Base-by-base conservation (phyloP, 768 basidiomycete genomes). In the Hygrocybe coccinea region DNA sequence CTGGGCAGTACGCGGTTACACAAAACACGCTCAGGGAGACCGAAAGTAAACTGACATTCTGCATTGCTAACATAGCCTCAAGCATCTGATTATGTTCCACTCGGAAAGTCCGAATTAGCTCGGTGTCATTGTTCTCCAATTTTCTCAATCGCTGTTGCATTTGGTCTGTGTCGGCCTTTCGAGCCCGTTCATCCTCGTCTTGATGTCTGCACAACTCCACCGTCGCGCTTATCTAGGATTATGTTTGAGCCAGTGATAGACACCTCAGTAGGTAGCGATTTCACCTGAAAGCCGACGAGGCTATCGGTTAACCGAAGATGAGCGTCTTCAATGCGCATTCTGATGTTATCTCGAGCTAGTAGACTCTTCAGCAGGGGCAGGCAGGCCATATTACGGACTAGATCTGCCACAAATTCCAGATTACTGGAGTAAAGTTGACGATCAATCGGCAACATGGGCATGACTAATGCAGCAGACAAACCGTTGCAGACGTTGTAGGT, bases 301-400 rank as follows among this genome's bases (percentile, higher is more conserved):
- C 48, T 8, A 22, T 50, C 48, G 10, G 21, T 34, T 14, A 50
- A 22, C 8, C 48, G 48, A 33, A 6, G 9, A 33, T 50, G 48
- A 22, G 22, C 21, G 9, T 50, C 22, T 7, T 25, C 48, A 33
- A 50, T 50, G 21, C 22, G 22, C 25, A 14, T 50, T 10, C 12
- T 15, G 14, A 50, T 50, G 12, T 50, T 34, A 34, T 50, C 33
- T 50, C 48, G 48, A 22, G 22, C 22, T 11, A 50, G 25, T 11
- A 50, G 48, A 33, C 48, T 50, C 48, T 50, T 50, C 21, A 50
- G 25, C 8, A 50, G 29, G 12, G 48, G 29, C 19, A 50, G 22
- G 12, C 19, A 12, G 6, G 48, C 48, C 12, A 50, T 10, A 33
- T 45, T 45, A 22, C 44, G 44, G 44, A 45, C 19, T 7, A 45